A percentile compares a stretch with the other conserved stretches of the same genome.
These are phyloP conservation scores for Diaporthe ampelina DNA, from an alignment of 2,329 filamentous ascomycete species.

Conservation along the genomic window DNA sequence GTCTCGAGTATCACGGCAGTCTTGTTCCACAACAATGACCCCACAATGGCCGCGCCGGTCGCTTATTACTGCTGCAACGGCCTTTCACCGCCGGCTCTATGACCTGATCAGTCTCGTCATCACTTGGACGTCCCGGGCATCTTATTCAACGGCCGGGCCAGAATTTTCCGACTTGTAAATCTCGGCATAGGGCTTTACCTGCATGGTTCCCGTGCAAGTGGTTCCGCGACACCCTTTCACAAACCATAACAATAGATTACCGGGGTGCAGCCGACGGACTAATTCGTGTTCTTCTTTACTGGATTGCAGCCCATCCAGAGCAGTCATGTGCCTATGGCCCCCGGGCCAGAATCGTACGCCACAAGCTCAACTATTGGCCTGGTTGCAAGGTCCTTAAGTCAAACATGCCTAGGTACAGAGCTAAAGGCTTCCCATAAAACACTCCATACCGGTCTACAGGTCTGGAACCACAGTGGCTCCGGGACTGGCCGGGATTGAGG, in stretches of 20 bases:
- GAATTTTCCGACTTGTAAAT: neutral
- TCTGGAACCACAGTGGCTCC: neutral
- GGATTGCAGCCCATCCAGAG: neutral
- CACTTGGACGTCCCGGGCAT: neutral
- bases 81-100: conserved; percentile 13
- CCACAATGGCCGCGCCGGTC: neutral
- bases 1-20: conserved; percentile 16
- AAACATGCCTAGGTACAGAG: too few species aligned
- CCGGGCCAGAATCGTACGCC: neutral
- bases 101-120: conserved; percentile 4
- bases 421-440: neutral
- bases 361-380: neutral
- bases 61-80: conserved; percentile 5
- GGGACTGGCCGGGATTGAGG: too few species aligned
- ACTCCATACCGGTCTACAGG: too few species aligned
- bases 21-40: conserved; percentile 15
- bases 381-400: too few species aligned
- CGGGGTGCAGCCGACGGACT: neutral
- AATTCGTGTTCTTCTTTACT: neutral
- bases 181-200: neutral
- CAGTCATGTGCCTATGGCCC: too few species aligned
- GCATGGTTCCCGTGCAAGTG: neutral
- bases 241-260: too few species aligned
- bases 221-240: neutral
- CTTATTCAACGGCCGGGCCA: conserved; percentile 4